These are phyloP conservation scores for Hanseniaspora jakobsenii DNA, from an alignment of 805 yeast species.

Conservation along the genomic window DNA sequence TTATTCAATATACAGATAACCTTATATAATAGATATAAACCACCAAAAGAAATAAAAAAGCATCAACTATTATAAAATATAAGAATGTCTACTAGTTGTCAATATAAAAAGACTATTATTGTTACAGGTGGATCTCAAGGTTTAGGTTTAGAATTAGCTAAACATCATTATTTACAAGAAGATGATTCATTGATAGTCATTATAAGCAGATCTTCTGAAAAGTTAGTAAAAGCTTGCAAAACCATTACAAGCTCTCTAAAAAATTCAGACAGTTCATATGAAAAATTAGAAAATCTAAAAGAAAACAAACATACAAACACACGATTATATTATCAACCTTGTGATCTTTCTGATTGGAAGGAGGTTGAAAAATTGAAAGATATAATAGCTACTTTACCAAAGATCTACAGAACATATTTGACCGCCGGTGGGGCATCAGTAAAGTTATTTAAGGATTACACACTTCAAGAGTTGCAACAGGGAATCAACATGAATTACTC, in stretches of 20 bases:
- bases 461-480: slow-evolving; percentile 41
- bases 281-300: too few relatives aligned
- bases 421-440: slow-evolving; percentile 86
- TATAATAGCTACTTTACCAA: slow-evolving; percentile 12
- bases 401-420: slow-evolving; percentile 31
- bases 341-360: slow-evolving; percentile 53
- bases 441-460: slow-evolving; percentile 58
- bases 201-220: slow-evolving; percentile 63
- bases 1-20: too few relatives aligned
- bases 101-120: slow-evolving; percentile 41
- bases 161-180: slow-evolving; percentile 33
- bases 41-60: too few relatives aligned
- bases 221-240: slow-evolving; percentile 40
- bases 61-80: too few relatives aligned
- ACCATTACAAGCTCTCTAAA: too few relatives aligned
- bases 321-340: slow-evolving; percentile 36
- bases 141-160: slow-evolving; percentile 69
- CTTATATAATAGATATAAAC: too few relatives aligned
- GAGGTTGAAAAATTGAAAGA: slow-evolving; percentile 31
- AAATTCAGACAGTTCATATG: too few relatives aligned
- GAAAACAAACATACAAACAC: too few relatives aligned
- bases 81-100: background rate
- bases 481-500: slow-evolving; percentile 63
- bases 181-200: slow-evolving; percentile 54
- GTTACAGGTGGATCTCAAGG: slow-evolving; percentile 96